phyloP scores from a whole-genome alignment of 2,329 filamentous ascomycete genomes.

The Hirsutella minnesotensis region DNA sequence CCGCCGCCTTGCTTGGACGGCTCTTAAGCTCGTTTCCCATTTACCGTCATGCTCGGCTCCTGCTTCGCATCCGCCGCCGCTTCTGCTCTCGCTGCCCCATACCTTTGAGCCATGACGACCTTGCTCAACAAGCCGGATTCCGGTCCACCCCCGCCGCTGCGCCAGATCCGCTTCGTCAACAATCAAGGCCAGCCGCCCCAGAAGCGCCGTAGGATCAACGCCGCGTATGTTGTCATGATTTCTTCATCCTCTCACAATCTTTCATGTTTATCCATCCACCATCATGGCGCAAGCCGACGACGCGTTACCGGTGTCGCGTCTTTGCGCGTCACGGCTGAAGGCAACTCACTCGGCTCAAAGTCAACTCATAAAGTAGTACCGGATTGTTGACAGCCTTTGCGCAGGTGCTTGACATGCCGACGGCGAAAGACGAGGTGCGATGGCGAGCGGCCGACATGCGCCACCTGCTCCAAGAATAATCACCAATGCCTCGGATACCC shows the following conservation, averaged over 20 bases:
- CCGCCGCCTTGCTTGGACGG: conserved; percentile 1
- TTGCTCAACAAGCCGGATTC: conserved; percentile 27
- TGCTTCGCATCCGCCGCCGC: background rate
- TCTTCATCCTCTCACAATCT: background rate
- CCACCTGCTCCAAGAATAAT: conserved; percentile 60
- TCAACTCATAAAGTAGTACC: too few relatives aligned
- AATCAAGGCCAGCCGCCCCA: conserved; percentile 71
- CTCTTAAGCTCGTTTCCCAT: conserved; percentile 2
- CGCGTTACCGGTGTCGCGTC: too few relatives aligned
- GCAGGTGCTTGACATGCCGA: conserved; percentile 59
- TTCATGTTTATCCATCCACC: background rate
- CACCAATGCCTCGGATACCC: conserved; percentile 58
- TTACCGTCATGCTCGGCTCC: conserved; percentile 21
- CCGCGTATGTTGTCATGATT: conserved; percentile 43
- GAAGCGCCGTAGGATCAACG: conserved; percentile 67
- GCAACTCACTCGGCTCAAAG: too few relatives aligned
- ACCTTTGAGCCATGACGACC: conserved; percentile 29
- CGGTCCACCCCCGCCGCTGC: conserved; percentile 27
- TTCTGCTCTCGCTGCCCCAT: too few relatives aligned
- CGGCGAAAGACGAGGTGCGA: conserved; percentile 67
- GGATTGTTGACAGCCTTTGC: background rate
- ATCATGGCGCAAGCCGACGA: too few relatives aligned
- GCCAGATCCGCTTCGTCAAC: conserved; percentile 68
- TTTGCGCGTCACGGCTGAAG: too few relatives aligned
- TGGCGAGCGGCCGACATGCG: conserved; percentile 59